Evolutionary conservation across 441 rosid genomes (phyloP).

Genomic region (Adansonia grandidieri): DNA sequence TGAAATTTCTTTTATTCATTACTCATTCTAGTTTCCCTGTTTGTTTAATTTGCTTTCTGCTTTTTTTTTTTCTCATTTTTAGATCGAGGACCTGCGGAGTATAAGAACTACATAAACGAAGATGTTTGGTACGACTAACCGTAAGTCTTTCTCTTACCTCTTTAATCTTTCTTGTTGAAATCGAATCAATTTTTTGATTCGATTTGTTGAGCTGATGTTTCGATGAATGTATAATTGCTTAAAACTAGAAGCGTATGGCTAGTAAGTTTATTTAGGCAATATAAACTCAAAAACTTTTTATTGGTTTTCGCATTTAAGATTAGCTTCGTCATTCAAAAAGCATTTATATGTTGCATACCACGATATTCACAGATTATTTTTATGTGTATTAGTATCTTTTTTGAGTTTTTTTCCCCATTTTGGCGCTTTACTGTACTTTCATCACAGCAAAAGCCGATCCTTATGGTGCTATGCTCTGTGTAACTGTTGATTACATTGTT

Average conservation of each 20-base stretch:
- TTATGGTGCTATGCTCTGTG: not conserved
- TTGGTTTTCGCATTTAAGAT: not conserved
- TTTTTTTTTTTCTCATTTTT: slow-evolving; percentile 31
- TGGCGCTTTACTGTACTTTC: not conserved
- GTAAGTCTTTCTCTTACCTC: slow-evolving; percentile 45
- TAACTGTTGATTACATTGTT: not conserved
- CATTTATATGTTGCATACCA: not conserved
- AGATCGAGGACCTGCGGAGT: slow-evolving; percentile 28
- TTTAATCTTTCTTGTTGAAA: slow-evolving; percentile 6
- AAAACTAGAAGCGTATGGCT: not conserved
- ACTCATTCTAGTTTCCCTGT: not conserved
- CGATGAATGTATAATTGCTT: not conserved
- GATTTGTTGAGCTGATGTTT: not conserved
- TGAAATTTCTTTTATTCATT: not conserved
- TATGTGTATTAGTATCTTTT: not conserved
- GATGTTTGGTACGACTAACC: slow-evolving; percentile 69
- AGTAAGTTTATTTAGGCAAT: not conserved
- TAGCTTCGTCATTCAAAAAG: not conserved
- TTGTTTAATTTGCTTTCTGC: slow-evolving; percentile 7
- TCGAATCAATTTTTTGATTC: not conserved
- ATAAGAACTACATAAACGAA: slow-evolving; percentile 31
- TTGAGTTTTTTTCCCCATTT: not conserved
- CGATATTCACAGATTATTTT: not conserved
- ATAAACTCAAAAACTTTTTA: not conserved
- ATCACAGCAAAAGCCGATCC: not conserved